Evolutionary conservation across 179 eudicot species (phyloP), one percentile per base, ranked within the genome.

Genomic region (Beta lomatogona): DNA sequence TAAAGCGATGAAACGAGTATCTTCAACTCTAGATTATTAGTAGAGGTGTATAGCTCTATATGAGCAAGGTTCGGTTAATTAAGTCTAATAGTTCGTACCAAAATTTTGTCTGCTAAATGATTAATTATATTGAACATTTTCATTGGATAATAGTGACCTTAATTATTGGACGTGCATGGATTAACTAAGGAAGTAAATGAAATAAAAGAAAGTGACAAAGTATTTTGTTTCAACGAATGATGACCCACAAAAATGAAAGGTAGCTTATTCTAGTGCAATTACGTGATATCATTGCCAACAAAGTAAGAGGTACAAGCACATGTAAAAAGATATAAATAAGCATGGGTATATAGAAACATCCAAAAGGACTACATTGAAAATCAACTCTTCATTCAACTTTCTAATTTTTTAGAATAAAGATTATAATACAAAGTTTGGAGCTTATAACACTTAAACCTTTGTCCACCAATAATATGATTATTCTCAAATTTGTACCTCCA

Each of bases 321-420:
- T 73, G 82, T 73, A 79, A 73, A 52, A 58, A 73, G 21, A 65
- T 70, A 64, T 64, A 77, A 77, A 70, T 28, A 77, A 73, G 82
- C 75, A 77, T 81, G 84, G 84, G 79, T 44, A 28, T 58, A 71
- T 55, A 81, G 41, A 77, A 81, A 77, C 84, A 73, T 84, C 82
- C 87, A 81, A 84, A 74, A 77, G 28, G 46, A 64, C 46, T 80
- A 64, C 50, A 71, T 72, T 63, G 25, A 73, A 72, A 48, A n/a
- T 52, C 68, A 75, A 60, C 58, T 83, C 64, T 83, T 75, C 12
- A 79, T 77, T 66, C 45, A 80, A 55, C 44, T 63, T 80, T 77
- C 21, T 73, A 46, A 31, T 70, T 31, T 18, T 54, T 46, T 46
- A 31, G 3, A n/a, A 15, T 52, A 75, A 36, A n/a, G 41, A 77